Evolutionary conservation across 768 basidiomycete species (phyloP).

Genomic region (Agrocybe pediades): DNA sequence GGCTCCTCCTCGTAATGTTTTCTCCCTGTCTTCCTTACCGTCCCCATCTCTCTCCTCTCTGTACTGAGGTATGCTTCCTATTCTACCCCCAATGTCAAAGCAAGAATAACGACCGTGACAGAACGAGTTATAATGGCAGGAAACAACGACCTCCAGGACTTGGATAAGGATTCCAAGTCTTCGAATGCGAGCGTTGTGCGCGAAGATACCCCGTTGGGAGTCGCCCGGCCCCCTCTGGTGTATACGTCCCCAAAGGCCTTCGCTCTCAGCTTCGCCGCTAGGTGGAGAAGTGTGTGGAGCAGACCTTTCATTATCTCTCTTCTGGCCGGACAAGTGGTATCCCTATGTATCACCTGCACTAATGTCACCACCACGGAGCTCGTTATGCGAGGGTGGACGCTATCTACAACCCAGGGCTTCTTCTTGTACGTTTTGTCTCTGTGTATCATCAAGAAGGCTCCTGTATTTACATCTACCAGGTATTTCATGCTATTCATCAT

Average conservation of each 20-base stretch:
- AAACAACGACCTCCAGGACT: slow-evolving; percentile 1
- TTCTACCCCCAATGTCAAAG: no score
- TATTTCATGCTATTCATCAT: slow-evolving; percentile 75
- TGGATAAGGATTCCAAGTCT: slow-evolving; percentile 5
- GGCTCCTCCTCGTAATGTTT: not conserved
- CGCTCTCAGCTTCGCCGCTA: slow-evolving; percentile 47
- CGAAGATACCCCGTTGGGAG: not conserved
- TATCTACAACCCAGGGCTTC: slow-evolving; percentile 82
- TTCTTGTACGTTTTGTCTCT: slow-evolving; percentile 61
- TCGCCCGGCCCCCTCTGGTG: slow-evolving; percentile 58
- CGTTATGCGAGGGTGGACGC: slow-evolving; percentile 62
- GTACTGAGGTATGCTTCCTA: not conserved
- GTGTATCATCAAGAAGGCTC: slow-evolving; percentile 1
- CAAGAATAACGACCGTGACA: no score
- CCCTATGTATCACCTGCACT: slow-evolving; percentile 87
- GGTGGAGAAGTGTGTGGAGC: slow-evolving; percentile 82
- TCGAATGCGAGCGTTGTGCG: not conserved
- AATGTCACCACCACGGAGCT: slow-evolving; percentile 86
- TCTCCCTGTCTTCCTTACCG: slow-evolving; percentile 5
- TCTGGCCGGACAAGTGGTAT: slow-evolving; percentile 80
- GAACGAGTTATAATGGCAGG: slow-evolving; percentile 4
- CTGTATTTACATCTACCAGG: slow-evolving; percentile 35
- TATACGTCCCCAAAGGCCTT: slow-evolving; percentile 65
- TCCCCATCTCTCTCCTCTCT: not conserved
- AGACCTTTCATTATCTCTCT: slow-evolving; percentile 69